These are phyloP conservation scores for Vanderwaltozyma tropicalis DNA, from an alignment of 805 yeast species.

Conservation along the genomic window DNA sequence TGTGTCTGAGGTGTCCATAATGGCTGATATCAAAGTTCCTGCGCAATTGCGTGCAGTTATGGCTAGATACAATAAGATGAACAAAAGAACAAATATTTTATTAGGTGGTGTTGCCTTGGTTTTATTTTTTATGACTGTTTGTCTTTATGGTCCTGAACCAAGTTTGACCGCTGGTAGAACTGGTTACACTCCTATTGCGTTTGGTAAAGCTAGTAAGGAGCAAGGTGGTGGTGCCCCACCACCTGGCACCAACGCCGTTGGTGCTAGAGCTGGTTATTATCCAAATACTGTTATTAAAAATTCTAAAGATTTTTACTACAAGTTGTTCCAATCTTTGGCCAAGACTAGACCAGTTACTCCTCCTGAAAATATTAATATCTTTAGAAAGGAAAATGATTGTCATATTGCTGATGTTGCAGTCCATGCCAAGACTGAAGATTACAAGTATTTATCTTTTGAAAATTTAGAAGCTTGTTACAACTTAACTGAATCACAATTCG, in stretches of 20 bases:
- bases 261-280: conserved; percentile 1
- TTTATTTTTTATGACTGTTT: background rate
- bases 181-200: too few relatives aligned
- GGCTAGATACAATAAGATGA: too few relatives aligned
- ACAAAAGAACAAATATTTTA: too few relatives aligned
- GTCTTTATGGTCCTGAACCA: background rate
- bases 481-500: conserved; percentile 6
- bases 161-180: too few relatives aligned
- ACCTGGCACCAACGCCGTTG: conserved; percentile 1
- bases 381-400: background rate
- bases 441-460: conserved; percentile 3
- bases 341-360: conserved; percentile 1
- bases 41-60: too few relatives aligned
- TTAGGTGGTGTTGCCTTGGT: background rate
- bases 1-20: too few relatives aligned
- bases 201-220: background rate
- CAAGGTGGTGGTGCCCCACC: conserved; percentile 1
- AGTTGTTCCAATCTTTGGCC: background rate
- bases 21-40: too few relatives aligned
- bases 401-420: background rate
- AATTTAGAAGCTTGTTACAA: conserved; percentile 13
- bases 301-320: conserved; percentile 1
- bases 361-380: conserved; percentile 1
- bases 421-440: background rate
- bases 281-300: conserved; percentile 1